Evolutionary conservation across 75 land plant genomes (phyloP).

Genomic region (Picea glauca): DNA sequence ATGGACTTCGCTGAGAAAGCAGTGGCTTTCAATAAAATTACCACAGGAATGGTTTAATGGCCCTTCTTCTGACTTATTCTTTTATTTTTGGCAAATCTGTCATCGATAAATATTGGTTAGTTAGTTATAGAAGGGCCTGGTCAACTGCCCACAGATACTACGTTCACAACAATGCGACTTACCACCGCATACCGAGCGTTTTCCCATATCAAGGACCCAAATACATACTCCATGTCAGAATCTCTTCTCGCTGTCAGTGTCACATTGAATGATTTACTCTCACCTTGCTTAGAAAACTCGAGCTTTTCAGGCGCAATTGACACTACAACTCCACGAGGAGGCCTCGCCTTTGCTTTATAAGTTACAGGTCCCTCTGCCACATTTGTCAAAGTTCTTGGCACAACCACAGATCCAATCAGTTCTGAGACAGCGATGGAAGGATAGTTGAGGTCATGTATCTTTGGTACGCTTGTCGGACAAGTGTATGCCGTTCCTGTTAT

Average conservation of each 20-base stretch:
- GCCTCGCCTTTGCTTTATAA: constrained; percentile 13
- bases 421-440: constrained; percentile 38
- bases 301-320: constrained; percentile 24
- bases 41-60: too few relatives aligned
- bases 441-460: constrained; percentile 38
- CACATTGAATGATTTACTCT: constrained; percentile 26
- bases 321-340: constrained; percentile 22
- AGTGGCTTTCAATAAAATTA: too few relatives aligned
- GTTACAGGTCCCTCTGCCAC: constrained; percentile 28
- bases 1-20: too few relatives aligned
- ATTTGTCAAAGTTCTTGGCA: constrained; percentile 42
- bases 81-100: too few relatives aligned
- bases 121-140: not conserved
- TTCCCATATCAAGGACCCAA: constrained; percentile 19
- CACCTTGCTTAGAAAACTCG: constrained; percentile 23
- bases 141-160: not conserved
- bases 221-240: not conserved
- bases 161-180: constrained; percentile 12
- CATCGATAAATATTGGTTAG: too few relatives aligned
- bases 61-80: too few relatives aligned
- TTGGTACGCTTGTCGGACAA: constrained; percentile 22
- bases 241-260: constrained; percentile 10
- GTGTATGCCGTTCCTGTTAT: not conserved
- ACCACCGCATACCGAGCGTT: constrained; percentile 14
- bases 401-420: constrained; percentile 17